Conservation (phyloP, 345 rosid genomes). For the Dipteronia sinensis region DNA sequence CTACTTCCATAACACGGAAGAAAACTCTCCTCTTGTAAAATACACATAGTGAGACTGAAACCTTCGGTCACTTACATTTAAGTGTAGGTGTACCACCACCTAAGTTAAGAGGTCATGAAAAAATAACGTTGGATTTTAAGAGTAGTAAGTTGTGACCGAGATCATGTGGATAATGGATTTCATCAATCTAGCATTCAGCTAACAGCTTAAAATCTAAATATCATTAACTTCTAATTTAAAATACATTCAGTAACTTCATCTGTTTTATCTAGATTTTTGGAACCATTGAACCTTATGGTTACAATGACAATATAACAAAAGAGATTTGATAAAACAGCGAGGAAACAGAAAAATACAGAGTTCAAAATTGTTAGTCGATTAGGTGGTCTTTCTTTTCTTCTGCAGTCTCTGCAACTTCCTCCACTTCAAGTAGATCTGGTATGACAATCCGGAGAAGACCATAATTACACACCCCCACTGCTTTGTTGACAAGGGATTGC, state of each 20-base stretch:
- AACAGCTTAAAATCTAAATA: background rate
- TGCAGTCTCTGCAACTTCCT: conserved; percentile 65
- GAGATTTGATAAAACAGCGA: background rate
- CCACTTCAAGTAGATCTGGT: conserved; percentile 94
- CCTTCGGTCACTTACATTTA: too few relatives aligned
- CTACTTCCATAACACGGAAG: too few relatives aligned
- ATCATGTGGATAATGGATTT: background rate
- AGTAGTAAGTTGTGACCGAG: background rate
- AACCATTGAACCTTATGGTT: conserved; percentile 20
- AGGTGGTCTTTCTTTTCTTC: conserved; percentile 72
- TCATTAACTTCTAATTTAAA: conserved; percentile 14
- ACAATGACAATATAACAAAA: conserved; percentile 27
- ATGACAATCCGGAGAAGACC: conserved; percentile 96
- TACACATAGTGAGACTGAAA: too few relatives aligned
- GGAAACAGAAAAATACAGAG: background rate
- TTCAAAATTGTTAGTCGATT: conserved; percentile 29
- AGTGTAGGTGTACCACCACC: too few relatives aligned
- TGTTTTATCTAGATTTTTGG: conserved; percentile 16
- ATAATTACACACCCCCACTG: conserved; percentile 92
- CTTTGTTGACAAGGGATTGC: conserved; percentile 80
- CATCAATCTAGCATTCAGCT: background rate
- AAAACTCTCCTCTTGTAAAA: too few relatives aligned
- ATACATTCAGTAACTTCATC: conserved; percentile 13
- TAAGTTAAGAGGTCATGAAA: too few relatives aligned
- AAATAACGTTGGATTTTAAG: background rate